These are phyloP conservation scores for Samsoniella hepiali DNA, from an alignment of 2,329 filamentous ascomycete species.

Conservation along the genomic window DNA sequence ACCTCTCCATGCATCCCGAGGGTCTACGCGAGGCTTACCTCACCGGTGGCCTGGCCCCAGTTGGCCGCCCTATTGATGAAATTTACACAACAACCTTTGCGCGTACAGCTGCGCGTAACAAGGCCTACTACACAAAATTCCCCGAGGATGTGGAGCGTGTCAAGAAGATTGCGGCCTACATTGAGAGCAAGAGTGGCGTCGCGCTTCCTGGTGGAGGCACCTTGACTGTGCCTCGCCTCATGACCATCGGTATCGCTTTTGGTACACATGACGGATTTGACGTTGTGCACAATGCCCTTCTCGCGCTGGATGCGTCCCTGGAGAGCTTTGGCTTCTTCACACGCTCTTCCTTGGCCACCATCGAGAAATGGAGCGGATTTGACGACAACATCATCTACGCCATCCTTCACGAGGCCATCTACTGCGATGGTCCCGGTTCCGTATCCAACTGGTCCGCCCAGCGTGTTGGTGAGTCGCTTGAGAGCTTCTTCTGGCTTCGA, in stretches of 20 bases:
- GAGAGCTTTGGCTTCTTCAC: slow-evolving; percentile 74
- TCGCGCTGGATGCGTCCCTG: slow-evolving; percentile 69
- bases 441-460: slow-evolving; percentile 74
- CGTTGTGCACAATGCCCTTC: slow-evolving; percentile 67
- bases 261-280: slow-evolving; percentile 78
- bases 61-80: slow-evolving; percentile 67
- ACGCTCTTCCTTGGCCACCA: slow-evolving; percentile 61
- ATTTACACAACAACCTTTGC: slow-evolving; percentile 72
- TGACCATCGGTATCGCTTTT: slow-evolving; percentile 74
- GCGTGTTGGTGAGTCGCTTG: slow-evolving; percentile 51
- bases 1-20: slow-evolving; percentile 76
- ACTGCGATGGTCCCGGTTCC: slow-evolving; percentile 64
- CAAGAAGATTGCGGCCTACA: slow-evolving; percentile 61
- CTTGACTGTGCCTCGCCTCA: slow-evolving; percentile 70
- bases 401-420: slow-evolving; percentile 82
- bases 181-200: slow-evolving; percentile 56
- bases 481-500: slow-evolving; percentile 51
- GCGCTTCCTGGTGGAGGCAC: slow-evolving; percentile 67
- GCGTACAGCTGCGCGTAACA: slow-evolving; percentile 69
- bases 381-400: slow-evolving; percentile 81
- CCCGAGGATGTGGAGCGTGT: slow-evolving; percentile 73
- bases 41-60: slow-evolving; percentile 77
- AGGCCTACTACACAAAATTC: slow-evolving; percentile 78
- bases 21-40: slow-evolving; percentile 80
- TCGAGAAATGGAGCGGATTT: slow-evolving; percentile 67